Conservation (phyloP, 805 yeast species). For the Candida suzukii region DNA sequence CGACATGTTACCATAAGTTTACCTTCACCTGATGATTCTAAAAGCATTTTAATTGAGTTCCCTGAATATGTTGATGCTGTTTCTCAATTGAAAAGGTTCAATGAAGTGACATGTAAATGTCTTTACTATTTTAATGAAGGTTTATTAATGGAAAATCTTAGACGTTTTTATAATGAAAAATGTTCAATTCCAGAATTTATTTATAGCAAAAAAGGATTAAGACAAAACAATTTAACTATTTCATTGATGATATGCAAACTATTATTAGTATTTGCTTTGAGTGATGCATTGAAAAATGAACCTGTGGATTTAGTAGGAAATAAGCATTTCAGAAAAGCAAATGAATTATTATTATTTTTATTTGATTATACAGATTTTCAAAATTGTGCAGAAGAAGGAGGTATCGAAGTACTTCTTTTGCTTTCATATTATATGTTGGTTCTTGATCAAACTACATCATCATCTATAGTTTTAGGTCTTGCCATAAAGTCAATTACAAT, state of each 20-base stretch:
- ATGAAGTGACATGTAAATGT: conserved; percentile 65
- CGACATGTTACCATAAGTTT: too few species aligned
- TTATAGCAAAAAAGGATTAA: conserved; percentile 3
- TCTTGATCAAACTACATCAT: conserved; percentile 64
- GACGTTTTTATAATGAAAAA: conserved; percentile 42
- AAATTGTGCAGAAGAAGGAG: conserved; percentile 61
- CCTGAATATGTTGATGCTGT: conserved; percentile 64
- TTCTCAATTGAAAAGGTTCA: conserved; percentile 56
- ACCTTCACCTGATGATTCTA: neutral
- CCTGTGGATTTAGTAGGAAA: conserved; percentile 47
- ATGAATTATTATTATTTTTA: conserved; percentile 57
- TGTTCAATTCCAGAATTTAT: conserved; percentile 2
- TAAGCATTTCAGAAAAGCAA: conserved; percentile 52
- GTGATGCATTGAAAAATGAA: conserved; percentile 68
- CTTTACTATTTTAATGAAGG: conserved; percentile 73
- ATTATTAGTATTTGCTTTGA: conserved; percentile 56
- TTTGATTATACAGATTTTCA: conserved; percentile 67
- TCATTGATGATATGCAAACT: conserved; percentile 65
- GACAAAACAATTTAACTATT: conserved; percentile 36
- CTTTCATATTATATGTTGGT: conserved; percentile 67
- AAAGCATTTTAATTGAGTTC: conserved; percentile 39
- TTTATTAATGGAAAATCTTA: conserved; percentile 48
- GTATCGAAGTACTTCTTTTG: conserved; percentile 57
- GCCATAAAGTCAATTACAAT: conserved; percentile 59
- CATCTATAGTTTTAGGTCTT: conserved; percentile 61